Base-by-base conservation (phyloP, 1,284 basidiomycete genomes). In the Lentinula novae-zelandiae region DNA sequence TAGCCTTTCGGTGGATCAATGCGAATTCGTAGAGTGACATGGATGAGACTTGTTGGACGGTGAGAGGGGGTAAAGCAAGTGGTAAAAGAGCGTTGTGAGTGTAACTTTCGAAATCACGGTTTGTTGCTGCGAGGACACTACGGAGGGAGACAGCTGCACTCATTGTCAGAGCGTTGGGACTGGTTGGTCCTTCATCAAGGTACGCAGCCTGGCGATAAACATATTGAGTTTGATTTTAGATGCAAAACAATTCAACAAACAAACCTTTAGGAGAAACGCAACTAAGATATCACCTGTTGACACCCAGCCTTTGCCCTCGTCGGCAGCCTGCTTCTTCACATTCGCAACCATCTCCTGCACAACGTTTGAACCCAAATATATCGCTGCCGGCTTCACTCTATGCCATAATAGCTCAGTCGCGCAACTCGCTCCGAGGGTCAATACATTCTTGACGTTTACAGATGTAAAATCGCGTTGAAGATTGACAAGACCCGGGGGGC, bases 281-380 rank as follows among this genome's bases (percentile, higher is more conserved):
- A 58, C 57, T 8, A 58, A 34, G 27, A 58, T 31, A 44, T 58
- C 57, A 13, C 57, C 57, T 27, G 57, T 58, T 12, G 57, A 58
- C 33, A 58, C 49, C 57, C 57, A 58, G 8, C 57, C 57, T 42
- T 53, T 52, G 9, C 57, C 57, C 50, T 51, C 50, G 20, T 38
- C 49, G n/a, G 49, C 49, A 33, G 50, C 57, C 33, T 58, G 49
- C 27, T 50, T 52, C 27, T 58, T 58, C n/a, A 52, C 57, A 8
- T 27, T 58, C n/a, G 49, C 8, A 8, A 58, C 57, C 31, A 58
- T 39, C 7, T 52, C 38, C 36, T 51, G 34, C 7, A 58, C 38
- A 8, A 58, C 36, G 10, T 39, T 52, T 2, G 49, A 22, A 44
- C 50, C 57, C 31, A 58, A 22, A 44, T 52, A 58, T 17, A 58